A percentile compares a stretch with the other conserved stretches of the same genome.
phyloP scores from a whole-genome alignment of 2,329 filamentous ascomycete species.

The Trichoderma sp. region DNA sequence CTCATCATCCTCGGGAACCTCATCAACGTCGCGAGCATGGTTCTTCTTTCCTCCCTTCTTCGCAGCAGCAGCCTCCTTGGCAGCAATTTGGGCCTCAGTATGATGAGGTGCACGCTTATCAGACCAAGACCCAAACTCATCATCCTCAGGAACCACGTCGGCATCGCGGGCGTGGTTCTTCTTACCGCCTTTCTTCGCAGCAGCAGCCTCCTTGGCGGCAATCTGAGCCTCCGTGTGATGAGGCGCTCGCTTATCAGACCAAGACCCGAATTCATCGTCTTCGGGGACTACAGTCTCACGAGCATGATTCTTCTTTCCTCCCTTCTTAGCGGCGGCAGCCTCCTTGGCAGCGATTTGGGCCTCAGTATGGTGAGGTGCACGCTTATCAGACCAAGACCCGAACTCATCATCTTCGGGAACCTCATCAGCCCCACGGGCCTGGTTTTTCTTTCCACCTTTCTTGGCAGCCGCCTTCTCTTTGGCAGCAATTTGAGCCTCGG shows the following conservation, averaged over 20 bases:
- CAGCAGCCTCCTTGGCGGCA: too few relatives aligned
- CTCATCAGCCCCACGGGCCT: not conserved
- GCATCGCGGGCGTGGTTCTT: not conserved
- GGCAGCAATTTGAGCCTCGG: not conserved
- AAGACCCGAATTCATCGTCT: not conserved
- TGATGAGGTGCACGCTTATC: not conserved
- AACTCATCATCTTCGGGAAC: not conserved
- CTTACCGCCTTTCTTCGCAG: not conserved
- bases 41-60: not conserved
- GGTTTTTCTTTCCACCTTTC: not conserved
- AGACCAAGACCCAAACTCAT: not conserved
- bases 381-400: too few relatives aligned
- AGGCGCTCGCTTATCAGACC: too few relatives aligned
- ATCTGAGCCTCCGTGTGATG: not conserved
- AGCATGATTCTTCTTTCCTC: not conserved
- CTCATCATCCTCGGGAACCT: not conserved
- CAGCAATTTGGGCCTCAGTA: not conserved
- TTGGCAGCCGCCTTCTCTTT: not conserved
- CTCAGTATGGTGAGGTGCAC: not conserved
- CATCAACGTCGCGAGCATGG: not conserved
- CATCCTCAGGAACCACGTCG: not conserved
- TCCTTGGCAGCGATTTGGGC: not conserved
- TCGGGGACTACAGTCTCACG: too few relatives aligned
- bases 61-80: not conserved
- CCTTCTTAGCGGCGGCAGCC: not conserved